Evolutionary conservation across 202 grass and related monocot genomes (phyloP), one percentile per base, ranked within the genome.

Genomic region (Brachypodium distachyon): DNA sequence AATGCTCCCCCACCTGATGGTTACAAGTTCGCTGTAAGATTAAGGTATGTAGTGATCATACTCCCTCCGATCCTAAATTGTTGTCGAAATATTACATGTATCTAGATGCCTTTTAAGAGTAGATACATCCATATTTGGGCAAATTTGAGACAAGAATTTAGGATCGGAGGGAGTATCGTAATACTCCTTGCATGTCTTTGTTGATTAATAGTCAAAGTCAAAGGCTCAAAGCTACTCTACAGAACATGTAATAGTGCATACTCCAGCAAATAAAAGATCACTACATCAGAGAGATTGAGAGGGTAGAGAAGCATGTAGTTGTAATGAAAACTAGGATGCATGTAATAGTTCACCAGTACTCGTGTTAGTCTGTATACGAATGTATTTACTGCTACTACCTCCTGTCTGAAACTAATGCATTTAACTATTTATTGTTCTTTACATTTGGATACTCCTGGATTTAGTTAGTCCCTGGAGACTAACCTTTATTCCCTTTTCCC

Each of bases 11-110:
- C 85, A 82, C 61, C 87, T 71, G 77, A 87, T 69, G 93, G 87
- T 70, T 93, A 93, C 61, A 93, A 76, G 68, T 93, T 97, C 75
- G 72, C 62, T 77, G 80, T 93, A 53, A 88, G 63, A 76, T 93
- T 87, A 74, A 93, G 93, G 93, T 97, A 39, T 61, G 83, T 85
- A 25, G 72, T 72, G 56, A 36, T 74, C 26, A 19, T 68, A 63
- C 63, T 72, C n/a, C n/a, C n/a, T n/a, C n/a, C n/a, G n/a, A n/a
- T n/a, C n/a, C n/a, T n/a, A n/a, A n/a, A n/a, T n/a, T n/a, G n/a
- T n/a, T n/a, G n/a, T n/a, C n/a, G n/a, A n/a, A n/a, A n/a, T n/a
- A n/a, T n/a, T n/a, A n/a, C n/a, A n/a, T n/a, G n/a, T n/a, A n/a
- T n/a, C n/a, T n/a, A n/a, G n/a, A n/a, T n/a, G n/a, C n/a, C n/a